phyloP scores from a whole-genome alignment of 441 rosid species.

The Biscutella laevigata region DNA sequence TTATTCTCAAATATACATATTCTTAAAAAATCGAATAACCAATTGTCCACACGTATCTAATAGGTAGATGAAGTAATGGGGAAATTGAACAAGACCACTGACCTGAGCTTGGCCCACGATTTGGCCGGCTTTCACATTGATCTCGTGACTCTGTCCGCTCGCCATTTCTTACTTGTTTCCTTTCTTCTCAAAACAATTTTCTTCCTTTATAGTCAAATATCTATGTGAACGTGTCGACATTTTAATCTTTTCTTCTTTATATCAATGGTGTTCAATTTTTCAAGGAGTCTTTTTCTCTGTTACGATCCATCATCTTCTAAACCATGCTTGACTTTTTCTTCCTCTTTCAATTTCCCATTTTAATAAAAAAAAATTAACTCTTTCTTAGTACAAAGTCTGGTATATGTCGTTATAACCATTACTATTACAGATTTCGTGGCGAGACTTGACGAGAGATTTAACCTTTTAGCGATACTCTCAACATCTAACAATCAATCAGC shows the following conservation, averaged over 20 bases:
- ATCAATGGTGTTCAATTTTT: conserved; percentile 11
- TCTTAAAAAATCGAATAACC: too few species aligned
- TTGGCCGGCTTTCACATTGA: conserved; percentile 26
- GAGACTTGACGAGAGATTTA: neutral
- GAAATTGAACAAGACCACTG: conserved; percentile 21
- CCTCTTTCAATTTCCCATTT: neutral
- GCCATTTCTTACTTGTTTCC: conserved; percentile 23
- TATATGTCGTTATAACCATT: conserved; percentile 4
- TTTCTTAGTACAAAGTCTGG: conserved; percentile 6
- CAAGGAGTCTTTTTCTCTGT: neutral
- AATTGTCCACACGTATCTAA: too few species aligned
- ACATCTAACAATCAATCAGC: conserved; percentile 6
- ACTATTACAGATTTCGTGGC: conserved; percentile 18
- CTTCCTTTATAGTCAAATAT: too few species aligned
- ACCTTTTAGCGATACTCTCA: conserved; percentile 1
- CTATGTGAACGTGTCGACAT: too few species aligned
- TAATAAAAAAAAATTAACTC: neutral
- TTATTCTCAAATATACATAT: neutral
- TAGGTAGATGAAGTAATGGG: conserved; percentile 5
- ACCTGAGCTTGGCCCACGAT: conserved; percentile 27
- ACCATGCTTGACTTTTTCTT: conserved; percentile 5
- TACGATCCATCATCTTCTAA: conserved; percentile 20
- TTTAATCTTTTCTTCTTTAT: neutral
- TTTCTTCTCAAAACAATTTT: neutral
- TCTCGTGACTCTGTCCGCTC: conserved; percentile 15